These are phyloP conservation scores for Parathielavia hyrcaniae DNA, from an alignment of 495 filamentous ascomycete genomes.

Conservation along the genomic window DNA sequence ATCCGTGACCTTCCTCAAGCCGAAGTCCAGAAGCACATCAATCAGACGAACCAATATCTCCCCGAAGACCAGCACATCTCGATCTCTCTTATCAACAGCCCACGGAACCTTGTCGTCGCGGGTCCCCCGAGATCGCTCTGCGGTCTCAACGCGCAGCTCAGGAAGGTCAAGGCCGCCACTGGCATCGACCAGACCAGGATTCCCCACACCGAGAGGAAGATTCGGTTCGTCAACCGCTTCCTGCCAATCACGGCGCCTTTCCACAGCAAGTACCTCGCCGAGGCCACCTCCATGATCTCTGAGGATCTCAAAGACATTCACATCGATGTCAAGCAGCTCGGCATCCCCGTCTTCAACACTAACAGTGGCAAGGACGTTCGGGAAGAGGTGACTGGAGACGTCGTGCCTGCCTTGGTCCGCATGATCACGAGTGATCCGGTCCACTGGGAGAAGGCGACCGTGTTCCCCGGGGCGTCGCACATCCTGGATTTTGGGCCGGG, in stretches of 20 bases:
- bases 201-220: slow-evolving; percentile 89
- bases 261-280: slow-evolving; percentile 85
- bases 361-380: slow-evolving; percentile 77
- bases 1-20: slow-evolving; percentile 82
- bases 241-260: slow-evolving; percentile 96
- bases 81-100: slow-evolving; percentile 93
- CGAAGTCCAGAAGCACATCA: slow-evolving; percentile 87
- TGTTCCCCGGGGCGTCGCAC: slow-evolving; percentile 83
- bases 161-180: slow-evolving; percentile 94
- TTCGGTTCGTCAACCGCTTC: slow-evolving; percentile 95
- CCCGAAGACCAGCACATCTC: slow-evolving; percentile 86
- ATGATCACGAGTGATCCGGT: slow-evolving; percentile 92
- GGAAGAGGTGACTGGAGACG: slow-evolving; percentile 49
- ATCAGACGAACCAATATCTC: slow-evolving; percentile 92
- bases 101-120: slow-evolving; percentile 93
- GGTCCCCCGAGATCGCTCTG: slow-evolving; percentile 93
- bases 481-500: slow-evolving; percentile 95
- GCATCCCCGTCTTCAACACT: slow-evolving; percentile 82
- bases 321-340: slow-evolving; percentile 61
- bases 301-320: slow-evolving; percentile 79
- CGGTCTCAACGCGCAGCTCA: slow-evolving; percentile 84
- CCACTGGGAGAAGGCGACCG: slow-evolving; percentile 89
- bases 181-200: slow-evolving; percentile 93
- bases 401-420: slow-evolving; percentile 77
- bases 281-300: slow-evolving; percentile 70